Conservation (phyloP, 345 rosid genomes). For the Abelmoschus esculentus region DNA sequence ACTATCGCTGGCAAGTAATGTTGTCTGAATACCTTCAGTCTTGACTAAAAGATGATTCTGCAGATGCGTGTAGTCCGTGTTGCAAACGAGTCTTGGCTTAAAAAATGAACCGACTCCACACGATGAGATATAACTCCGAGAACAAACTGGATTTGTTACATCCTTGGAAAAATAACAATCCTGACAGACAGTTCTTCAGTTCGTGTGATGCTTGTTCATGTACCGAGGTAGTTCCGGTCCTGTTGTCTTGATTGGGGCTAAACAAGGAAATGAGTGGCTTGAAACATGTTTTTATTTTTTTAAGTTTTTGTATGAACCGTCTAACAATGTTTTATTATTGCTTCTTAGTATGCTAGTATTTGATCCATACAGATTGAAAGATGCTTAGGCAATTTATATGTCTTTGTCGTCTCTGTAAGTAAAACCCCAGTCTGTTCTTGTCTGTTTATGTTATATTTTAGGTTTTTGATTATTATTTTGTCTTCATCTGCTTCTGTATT, state of each 20-base stretch:
- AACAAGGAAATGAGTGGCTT: background rate
- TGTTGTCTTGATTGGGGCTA: background rate
- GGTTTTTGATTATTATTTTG: too few relatives aligned
- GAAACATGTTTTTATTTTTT: background rate
- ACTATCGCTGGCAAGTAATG: constrained; percentile 57
- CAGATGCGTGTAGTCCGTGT: background rate
- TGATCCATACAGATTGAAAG: background rate
- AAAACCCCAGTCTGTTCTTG: background rate
- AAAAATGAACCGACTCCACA: background rate
- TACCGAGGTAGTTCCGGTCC: background rate
- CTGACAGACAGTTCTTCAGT: constrained; percentile 18
- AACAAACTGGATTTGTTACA: constrained; percentile 9
- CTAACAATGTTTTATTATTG: background rate
- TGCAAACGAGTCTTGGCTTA: constrained; percentile 10
- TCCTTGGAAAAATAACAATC: constrained; percentile 7
- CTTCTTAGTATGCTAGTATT: background rate
- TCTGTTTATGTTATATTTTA: background rate
- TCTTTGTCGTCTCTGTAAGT: background rate
- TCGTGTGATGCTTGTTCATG: background rate
- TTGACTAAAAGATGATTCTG: background rate
- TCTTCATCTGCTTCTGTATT: background rate
- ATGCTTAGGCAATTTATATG: background rate
- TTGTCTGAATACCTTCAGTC: constrained; percentile 17
- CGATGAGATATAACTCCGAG: constrained; percentile 10
- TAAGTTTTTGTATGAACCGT: background rate